Evolutionary conservation across 2,329 filamentous ascomycete species (phyloP).

Genomic region (Verticillium alfalfae): DNA sequence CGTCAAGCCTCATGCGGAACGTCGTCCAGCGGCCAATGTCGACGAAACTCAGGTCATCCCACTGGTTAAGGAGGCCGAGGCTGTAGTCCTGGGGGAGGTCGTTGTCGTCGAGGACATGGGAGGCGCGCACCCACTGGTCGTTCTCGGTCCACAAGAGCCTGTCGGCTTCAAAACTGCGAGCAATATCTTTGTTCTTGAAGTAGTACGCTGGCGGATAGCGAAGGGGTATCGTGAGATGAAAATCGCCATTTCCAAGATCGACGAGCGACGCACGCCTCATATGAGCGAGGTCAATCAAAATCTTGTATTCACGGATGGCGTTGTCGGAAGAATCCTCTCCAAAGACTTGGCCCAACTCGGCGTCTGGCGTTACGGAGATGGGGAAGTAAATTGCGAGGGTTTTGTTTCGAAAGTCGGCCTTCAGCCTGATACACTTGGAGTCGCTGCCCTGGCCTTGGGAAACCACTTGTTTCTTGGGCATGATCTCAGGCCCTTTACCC

Average conservation of each 20-base stretch:
- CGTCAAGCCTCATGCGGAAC: slow-evolving; percentile 39
- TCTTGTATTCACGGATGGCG: slow-evolving; percentile 26
- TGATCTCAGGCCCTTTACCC: slow-evolving; percentile 47
- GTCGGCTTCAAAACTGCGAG: slow-evolving; percentile 24
- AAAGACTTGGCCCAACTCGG: neutral
- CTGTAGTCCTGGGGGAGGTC: slow-evolving; percentile 24
- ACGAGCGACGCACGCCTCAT: slow-evolving; percentile 33
- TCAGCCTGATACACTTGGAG: slow-evolving; percentile 22
- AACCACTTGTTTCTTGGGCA: slow-evolving; percentile 46
- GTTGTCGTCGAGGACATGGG: slow-evolving; percentile 33
- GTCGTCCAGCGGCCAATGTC: slow-evolving; percentile 54
- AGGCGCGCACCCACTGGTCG: slow-evolving; percentile 44
- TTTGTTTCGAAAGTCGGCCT: slow-evolving; percentile 29
- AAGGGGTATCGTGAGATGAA: slow-evolving; percentile 41
- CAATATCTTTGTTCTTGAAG: slow-evolving; percentile 26
- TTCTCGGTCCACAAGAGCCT: slow-evolving; percentile 28
- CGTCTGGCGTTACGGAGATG: slow-evolving; percentile 7
- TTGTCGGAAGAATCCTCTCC: slow-evolving; percentile 5
- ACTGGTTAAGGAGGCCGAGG: slow-evolving; percentile 30
- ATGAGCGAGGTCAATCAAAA: slow-evolving; percentile 37
- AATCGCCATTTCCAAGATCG: slow-evolving; percentile 16
- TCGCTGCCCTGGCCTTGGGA: slow-evolving; percentile 1
- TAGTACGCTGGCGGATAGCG: slow-evolving; percentile 43
- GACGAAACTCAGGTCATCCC: slow-evolving; percentile 28
- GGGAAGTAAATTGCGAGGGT: slow-evolving; percentile 24